phyloP scores from a whole-genome alignment of 441 rosid genomes.

The Populus hybrid region DNA sequence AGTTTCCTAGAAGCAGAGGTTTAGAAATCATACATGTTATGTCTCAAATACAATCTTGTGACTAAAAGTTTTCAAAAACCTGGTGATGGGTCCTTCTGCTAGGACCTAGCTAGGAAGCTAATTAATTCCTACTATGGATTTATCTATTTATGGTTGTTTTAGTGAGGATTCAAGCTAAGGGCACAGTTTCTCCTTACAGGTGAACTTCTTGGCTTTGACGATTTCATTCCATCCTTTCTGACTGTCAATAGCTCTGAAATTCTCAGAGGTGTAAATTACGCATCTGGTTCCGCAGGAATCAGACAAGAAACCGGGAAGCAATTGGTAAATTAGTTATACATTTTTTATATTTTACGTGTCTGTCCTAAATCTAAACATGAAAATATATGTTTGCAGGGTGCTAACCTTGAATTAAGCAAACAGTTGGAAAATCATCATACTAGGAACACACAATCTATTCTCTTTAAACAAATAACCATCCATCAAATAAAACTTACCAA shows the following conservation, averaged over 20 bases:
- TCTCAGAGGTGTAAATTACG: constrained; percentile 63
- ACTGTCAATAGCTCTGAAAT: constrained; percentile 26
- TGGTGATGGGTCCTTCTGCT: background rate
- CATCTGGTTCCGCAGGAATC: constrained; percentile 74
- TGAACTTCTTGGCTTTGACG: constrained; percentile 49
- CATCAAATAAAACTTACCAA: no score
- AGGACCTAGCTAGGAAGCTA: background rate
- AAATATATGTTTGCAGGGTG: constrained; percentile 34
- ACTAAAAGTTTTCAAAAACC: background rate
- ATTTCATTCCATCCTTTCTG: constrained; percentile 45
- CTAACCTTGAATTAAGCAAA: constrained; percentile 32
- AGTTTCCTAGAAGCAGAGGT: background rate
- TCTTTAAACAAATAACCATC: no score
- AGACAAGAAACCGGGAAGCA: constrained; percentile 48
- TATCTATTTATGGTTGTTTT: background rate
- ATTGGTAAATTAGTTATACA: constrained; percentile 28
- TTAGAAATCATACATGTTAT: background rate
- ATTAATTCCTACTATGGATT: background rate
- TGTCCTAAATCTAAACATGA: background rate
- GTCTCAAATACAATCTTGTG: background rate
- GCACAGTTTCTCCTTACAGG: constrained; percentile 28
- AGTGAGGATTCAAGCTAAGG: background rate
- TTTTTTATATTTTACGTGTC: background rate
- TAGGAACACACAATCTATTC: background rate
- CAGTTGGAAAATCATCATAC: constrained; percentile 45